Evolutionary conservation across 1,284 basidiomycete species (phyloP).

Genomic region (Omphalotus olearius): DNA sequence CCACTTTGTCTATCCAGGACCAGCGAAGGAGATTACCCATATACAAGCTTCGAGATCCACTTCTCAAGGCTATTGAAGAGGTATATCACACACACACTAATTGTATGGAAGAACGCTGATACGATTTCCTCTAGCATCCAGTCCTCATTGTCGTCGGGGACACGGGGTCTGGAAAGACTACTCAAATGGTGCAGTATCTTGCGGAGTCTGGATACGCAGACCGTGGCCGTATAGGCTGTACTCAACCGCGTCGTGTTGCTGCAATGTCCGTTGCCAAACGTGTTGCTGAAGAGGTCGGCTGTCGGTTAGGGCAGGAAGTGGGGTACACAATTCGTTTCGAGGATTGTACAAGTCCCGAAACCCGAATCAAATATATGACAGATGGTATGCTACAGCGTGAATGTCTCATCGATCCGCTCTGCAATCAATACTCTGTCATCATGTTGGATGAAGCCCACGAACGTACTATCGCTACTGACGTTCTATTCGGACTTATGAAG

Average conservation of each 20-base stretch:
- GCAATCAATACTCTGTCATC: constrained; percentile 89
- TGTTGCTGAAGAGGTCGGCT: constrained; percentile 97
- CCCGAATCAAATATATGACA: constrained; percentile 99
- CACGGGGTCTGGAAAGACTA: constrained; percentile 92
- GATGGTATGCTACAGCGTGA: constrained; percentile 99
- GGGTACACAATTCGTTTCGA: constrained; percentile 99
- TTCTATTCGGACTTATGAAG: constrained; percentile 94
- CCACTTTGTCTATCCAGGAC: constrained; percentile 87
- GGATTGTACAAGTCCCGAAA: constrained; percentile 96
- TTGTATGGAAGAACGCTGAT: constrained; percentile 10
- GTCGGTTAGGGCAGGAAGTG: constrained; percentile 94
- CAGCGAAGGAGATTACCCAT: constrained; percentile 92
- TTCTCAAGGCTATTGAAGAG: constrained; percentile 89
- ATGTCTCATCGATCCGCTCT: constrained; percentile 92
- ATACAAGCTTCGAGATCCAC: constrained; percentile 90
- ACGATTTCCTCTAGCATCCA: constrained; percentile 70
- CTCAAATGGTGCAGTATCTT: constrained; percentile 92
- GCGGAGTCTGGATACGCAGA: constrained; percentile 89
- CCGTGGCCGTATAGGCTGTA: constrained; percentile 89
- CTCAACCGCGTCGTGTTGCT: constrained; percentile 97
- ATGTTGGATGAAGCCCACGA: constrained; percentile 99
- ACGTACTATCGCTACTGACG: constrained; percentile 96
- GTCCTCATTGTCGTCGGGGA: constrained; percentile 94
- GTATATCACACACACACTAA: constrained; percentile 40
- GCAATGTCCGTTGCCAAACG: constrained; percentile 99